Evolutionary conservation across 2,329 filamentous ascomycete genomes (phyloP), one percentile per base, ranked within the genome.

Genomic region (Cadophora sp.): DNA sequence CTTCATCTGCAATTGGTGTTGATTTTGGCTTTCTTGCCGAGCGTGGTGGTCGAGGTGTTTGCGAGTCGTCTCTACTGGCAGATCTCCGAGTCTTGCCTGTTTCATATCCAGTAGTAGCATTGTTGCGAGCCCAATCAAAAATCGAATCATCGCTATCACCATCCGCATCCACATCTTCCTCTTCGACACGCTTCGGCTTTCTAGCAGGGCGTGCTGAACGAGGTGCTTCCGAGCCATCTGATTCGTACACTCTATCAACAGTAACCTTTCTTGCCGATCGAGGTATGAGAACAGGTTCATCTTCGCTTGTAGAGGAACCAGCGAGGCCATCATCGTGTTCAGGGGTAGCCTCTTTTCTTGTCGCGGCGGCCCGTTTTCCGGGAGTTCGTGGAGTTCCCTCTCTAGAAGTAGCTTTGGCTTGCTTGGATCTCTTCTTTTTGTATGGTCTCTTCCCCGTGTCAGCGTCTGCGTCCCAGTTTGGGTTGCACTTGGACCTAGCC

Each of bases 401-500:
- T 13, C 8, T 4, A 45, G 56, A 45, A 14, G 20, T n/a, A 16
- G 39, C 13, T 33, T 1, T 18, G 13, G 39, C 47, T 53, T 7
- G 11, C 55, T 71, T 64, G 11, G 27, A 62, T 20, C 20, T 39
- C 60, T 64, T 70, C 33, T 36, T 64, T 48, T 30, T 30, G 20
- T 53, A 39, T 6, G 41, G 24, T 61, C 58, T 48, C 30, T 68
- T 69, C 22, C 62, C 58, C 20, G 68, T 53, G 27, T 66, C 56
- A 24, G 47, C 48, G 45, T 56, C 59, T n/a, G 62, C 43, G 8
- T 71, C 68, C 36, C 62, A 74, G 48, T 73, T 70, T 2, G 76
- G 77, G 67, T 78, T 78, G 65, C 77, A 78, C 3, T 70, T 59
- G 5, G 72, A 74, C 27, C 74, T 68, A 8, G 76, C 73, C 60